These are phyloP conservation scores for Haplosporangium sp. DNA, from an alignment of 371 early-diverging fungal genomes.

Conservation along the genomic window DNA sequence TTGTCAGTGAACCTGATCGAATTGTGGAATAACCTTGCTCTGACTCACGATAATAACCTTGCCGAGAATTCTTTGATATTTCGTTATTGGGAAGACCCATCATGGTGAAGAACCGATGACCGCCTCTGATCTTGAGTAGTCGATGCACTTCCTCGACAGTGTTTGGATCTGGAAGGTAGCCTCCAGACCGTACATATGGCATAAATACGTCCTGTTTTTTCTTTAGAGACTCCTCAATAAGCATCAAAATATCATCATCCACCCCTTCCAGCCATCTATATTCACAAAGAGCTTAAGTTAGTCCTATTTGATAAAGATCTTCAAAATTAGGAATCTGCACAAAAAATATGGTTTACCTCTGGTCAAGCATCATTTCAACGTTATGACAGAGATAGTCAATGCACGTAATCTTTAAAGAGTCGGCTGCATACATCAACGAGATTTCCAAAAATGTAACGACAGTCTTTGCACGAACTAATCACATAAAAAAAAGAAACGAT, in stretches of 20 bases:
- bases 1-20: background rate
- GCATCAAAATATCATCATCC: conserved; percentile 49
- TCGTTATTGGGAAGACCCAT: background rate
- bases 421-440: conserved; percentile 67
- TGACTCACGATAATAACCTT: background rate
- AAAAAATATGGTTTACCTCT: conserved; percentile 48
- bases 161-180: conserved; percentile 36
- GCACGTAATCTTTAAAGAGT: conserved; percentile 64
- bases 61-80: conserved; percentile 1
- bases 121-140: conserved; percentile 12
- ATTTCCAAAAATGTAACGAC: conserved; percentile 65
- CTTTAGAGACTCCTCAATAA: conserved; percentile 51
- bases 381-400: conserved; percentile 72
- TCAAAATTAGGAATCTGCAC: background rate
- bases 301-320: background rate
- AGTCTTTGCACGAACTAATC: conserved; percentile 63
- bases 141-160: conserved; percentile 18
- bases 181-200: conserved; percentile 57
- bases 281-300: background rate
- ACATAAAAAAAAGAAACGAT: background rate
- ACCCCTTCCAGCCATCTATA: conserved; percentile 47
- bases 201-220: conserved; percentile 52
- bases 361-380: conserved; percentile 67
- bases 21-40: background rate
- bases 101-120: conserved; percentile 9